Percentiles rank a stretch among this genome's conserved stretches.
These are phyloP conservation scores for Schizothecium vesticola DNA, from an alignment of 495 filamentous ascomycete genomes.

Conservation along the genomic window DNA sequence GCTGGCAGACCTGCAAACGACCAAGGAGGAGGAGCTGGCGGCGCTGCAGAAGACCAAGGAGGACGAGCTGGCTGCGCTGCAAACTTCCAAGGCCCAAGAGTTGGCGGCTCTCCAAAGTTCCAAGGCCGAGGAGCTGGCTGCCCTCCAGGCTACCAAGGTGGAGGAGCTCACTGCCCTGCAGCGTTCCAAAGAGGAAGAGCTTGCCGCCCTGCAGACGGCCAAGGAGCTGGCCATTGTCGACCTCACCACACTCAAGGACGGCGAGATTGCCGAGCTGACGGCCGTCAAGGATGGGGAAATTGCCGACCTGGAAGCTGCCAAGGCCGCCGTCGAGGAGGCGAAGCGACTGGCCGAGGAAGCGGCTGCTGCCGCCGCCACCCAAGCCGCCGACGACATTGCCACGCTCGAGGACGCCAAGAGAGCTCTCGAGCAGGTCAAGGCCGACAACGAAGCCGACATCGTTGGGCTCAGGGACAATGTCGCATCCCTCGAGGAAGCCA, in stretches of 20 bases:
- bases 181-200: neutral
- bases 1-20: conserved; percentile 3
- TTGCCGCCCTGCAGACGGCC: conserved; percentile 2
- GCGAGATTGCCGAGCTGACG: conserved; percentile 5
- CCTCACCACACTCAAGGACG: neutral
- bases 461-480: conserved; percentile 10
- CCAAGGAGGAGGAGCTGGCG: conserved; percentile 9
- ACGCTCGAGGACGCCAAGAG: conserved; percentile 21
- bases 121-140: conserved; percentile 5
- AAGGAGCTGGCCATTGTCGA: conserved; percentile 9
- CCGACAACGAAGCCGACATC: conserved; percentile 16
- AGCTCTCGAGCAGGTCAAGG: conserved; percentile 13
- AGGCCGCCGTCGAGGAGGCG: conserved; percentile 22
- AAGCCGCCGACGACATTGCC: conserved; percentile 25
- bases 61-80: conserved; percentile 9
- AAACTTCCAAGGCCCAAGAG: neutral
- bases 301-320: conserved; percentile 19
- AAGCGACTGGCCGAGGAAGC: conserved; percentile 23
- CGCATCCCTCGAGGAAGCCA: conserved; percentile 12
- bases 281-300: conserved; percentile 3
- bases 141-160: neutral
- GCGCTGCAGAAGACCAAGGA: conserved; percentile 5
- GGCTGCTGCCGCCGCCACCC: conserved; percentile 24
- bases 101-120: neutral
- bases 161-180: neutral